Conservation (phyloP, 345 rosid species). For the Cardamine occulta region DNA sequence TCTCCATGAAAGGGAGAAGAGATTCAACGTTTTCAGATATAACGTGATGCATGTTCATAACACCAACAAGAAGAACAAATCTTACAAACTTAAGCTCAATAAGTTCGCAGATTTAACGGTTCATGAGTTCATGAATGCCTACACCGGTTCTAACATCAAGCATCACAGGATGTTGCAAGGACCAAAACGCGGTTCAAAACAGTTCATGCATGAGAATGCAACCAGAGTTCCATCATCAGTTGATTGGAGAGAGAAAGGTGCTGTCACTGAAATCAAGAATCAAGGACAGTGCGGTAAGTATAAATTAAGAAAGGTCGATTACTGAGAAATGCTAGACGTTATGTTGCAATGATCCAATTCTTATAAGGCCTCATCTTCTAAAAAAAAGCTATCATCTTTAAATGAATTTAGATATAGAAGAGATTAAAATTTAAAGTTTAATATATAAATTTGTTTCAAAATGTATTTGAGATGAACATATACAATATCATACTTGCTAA, state of each 20-base stretch:
- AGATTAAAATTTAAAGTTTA: too few relatives aligned
- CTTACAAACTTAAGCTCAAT: conserved; percentile 80
- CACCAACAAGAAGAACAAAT: conserved; percentile 65
- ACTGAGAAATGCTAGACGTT: conserved; percentile 2
- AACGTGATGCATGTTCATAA: conserved; percentile 75
- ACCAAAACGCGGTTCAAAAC: conserved; percentile 41
- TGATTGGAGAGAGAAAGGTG: conserved; percentile 83
- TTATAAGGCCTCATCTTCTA: not conserved
- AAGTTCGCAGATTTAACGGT: conserved; percentile 83
- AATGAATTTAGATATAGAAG: too few relatives aligned
- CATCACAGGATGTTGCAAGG: conserved; percentile 71
- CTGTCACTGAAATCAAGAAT: conserved; percentile 70
- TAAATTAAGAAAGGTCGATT: not conserved
- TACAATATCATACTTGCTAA: too few relatives aligned
- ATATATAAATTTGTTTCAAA: too few relatives aligned
- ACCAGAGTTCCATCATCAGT: conserved; percentile 48
- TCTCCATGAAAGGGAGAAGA: conserved; percentile 65
- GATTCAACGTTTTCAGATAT: conserved; percentile 73
- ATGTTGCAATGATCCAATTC: not conserved
- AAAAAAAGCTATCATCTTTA: too few relatives aligned
- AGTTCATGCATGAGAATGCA: conserved; percentile 65
- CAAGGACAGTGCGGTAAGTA: conserved; percentile 77
- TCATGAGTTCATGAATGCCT: conserved; percentile 61
- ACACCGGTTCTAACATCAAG: conserved; percentile 69
- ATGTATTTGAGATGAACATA: too few relatives aligned